These are phyloP conservation scores for Fraxinus anomala DNA, from an alignment of 257 asterid species.

Conservation along the genomic window DNA sequence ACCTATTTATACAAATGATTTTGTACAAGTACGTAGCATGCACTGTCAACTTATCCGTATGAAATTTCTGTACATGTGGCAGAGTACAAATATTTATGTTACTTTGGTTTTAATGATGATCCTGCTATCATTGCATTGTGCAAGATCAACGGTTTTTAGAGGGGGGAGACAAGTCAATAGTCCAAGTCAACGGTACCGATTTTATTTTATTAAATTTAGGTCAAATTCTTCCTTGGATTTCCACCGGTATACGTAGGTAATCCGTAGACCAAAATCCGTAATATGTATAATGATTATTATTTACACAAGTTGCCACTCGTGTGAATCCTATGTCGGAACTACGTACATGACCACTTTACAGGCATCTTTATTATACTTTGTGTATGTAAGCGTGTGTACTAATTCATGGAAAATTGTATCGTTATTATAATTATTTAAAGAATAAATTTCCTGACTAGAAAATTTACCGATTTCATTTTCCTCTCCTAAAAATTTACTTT, in stretches of 20 bases:
- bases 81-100: no score
- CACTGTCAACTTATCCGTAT: no score
- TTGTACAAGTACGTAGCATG: no score
- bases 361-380: background rate
- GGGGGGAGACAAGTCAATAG: no score
- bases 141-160: background rate
- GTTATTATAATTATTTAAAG: background rate
- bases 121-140: background rate
- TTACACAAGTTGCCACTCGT: conserved; percentile 4
- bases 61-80: no score
- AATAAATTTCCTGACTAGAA: background rate
- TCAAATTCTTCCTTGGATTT: background rate
- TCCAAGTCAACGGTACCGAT: no score
- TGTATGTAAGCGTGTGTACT: background rate
- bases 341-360: background rate
- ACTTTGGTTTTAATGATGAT: no score
- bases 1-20: no score
- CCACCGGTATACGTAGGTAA: background rate
- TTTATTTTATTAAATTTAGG: background rate
- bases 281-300: background rate
- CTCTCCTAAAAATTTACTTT: no score
- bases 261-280: background rate
- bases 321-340: background rate
- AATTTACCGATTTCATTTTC: no score
- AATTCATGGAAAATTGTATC: background rate